Conservation (phyloP, 805 yeast genomes). For the Tetrapisispora pingtungensis region DNA sequence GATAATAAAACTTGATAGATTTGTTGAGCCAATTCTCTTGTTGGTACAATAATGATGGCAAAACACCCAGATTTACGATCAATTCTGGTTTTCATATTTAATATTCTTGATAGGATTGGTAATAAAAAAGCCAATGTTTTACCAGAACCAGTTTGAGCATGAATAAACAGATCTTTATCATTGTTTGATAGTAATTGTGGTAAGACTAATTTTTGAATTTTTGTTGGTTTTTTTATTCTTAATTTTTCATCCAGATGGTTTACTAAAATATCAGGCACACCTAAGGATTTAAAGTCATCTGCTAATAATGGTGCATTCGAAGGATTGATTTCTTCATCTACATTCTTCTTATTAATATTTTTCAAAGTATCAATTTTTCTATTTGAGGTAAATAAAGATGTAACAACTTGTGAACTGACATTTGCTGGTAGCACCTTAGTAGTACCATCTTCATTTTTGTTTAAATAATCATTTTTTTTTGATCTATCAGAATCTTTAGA, state of each 20-base stretch:
- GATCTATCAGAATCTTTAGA: not conserved
- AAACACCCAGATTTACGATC: conserved; percentile 70
- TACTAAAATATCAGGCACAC: conserved; percentile 45
- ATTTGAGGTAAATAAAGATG: conserved; percentile 74
- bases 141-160: conserved; percentile 98
- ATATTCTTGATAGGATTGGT: conserved; percentile 69
- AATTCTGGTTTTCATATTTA: conserved; percentile 40
- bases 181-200: conserved; percentile 44
- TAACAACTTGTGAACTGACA: conserved; percentile 46
- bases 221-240: conserved; percentile 61
- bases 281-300: conserved; percentile 64
- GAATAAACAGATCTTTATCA: conserved; percentile 67
- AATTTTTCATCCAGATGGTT: conserved; percentile 48
- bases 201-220: conserved; percentile 71
- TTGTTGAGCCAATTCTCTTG: conserved; percentile 90
- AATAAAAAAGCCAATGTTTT: conserved; percentile 81
- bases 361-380: conserved; percentile 37
- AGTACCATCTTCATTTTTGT: not conserved
- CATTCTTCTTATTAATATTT: conserved; percentile 32
- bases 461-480: not conserved
- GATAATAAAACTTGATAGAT: conserved; percentile 72
- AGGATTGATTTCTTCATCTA: conserved; percentile 34
- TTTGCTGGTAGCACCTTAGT: conserved; percentile 5
- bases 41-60: conserved; percentile 84
- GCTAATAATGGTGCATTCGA: conserved; percentile 76